These are phyloP conservation scores for Anthoceros angustus DNA, from an alignment of 225 moss, liverwort and hornwort genomes.

Conservation along the genomic window DNA sequence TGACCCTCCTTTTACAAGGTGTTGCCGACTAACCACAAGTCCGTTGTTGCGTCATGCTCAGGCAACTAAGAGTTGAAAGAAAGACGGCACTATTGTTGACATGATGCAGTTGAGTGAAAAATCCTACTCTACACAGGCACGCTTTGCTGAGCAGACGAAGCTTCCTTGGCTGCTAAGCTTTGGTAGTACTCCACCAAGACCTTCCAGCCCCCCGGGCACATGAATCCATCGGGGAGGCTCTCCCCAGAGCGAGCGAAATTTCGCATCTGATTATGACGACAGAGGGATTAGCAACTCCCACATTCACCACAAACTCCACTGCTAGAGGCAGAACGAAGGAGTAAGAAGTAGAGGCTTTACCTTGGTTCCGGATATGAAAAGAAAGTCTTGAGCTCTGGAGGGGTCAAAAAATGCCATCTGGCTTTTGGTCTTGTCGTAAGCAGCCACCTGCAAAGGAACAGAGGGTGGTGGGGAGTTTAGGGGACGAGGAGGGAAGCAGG, in stretches of 20 bases:
- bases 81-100: too few relatives aligned
- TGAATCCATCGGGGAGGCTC: conserved; percentile 73
- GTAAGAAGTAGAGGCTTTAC: conserved; percentile 14
- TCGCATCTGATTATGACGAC: conserved; percentile 46
- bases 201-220: conserved; percentile 93
- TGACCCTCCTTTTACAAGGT: too few relatives aligned
- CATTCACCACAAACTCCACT: background rate
- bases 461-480: background rate
- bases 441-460: conserved; percentile 54
- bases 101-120: too few relatives aligned
- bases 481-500: background rate
- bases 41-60: too few relatives aligned
- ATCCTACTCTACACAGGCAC: too few relatives aligned
- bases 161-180: conserved; percentile 33
- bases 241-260: conserved; percentile 66
- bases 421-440: conserved; percentile 71
- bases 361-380: conserved; percentile 98
- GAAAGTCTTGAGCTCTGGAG: conserved; percentile 60
- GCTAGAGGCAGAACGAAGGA: background rate
- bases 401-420: conserved; percentile 96
- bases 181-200: conserved; percentile 86
- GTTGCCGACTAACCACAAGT: too few relatives aligned
- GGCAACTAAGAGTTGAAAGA: too few relatives aligned
- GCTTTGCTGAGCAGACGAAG: background rate
- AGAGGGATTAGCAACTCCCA: background rate